Conservation (phyloP, 352 stramenopile species). For the Pythium phragmitis region DNA sequence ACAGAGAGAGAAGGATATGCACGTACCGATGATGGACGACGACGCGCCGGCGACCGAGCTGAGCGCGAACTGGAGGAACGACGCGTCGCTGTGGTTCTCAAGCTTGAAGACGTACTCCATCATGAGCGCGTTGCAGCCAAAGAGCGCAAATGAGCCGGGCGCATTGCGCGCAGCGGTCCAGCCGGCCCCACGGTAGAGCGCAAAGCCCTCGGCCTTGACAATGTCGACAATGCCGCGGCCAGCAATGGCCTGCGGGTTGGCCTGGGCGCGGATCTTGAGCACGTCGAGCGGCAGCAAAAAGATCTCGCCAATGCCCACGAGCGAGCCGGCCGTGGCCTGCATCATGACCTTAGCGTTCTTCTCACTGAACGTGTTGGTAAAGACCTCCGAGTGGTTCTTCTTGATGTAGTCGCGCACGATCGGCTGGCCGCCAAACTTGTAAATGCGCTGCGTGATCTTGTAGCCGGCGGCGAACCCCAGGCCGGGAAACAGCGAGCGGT, state of each 20-base stretch:
- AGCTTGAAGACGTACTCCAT: slow-evolving; percentile 92
- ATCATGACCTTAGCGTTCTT: slow-evolving; percentile 93
- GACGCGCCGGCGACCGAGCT: slow-evolving; percentile 81
- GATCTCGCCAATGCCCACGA: slow-evolving; percentile 96
- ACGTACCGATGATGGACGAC: slow-evolving; percentile 79
- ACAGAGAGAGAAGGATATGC: slow-evolving; percentile 1
- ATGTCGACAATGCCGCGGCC: slow-evolving; percentile 92
- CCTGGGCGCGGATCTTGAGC: slow-evolving; percentile 97
- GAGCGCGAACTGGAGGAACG: slow-evolving; percentile 92
- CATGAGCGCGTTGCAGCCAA: slow-evolving; percentile 88
- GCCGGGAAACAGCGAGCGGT: slow-evolving; percentile 89
- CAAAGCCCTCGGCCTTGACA: slow-evolving; percentile 90
- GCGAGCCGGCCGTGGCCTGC: slow-evolving; percentile 88
- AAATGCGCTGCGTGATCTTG: slow-evolving; percentile 96
- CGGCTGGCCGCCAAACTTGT: slow-evolving; percentile 96
- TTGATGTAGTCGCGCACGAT: slow-evolving; percentile 93
- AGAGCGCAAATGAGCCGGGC: slow-evolving; percentile 94
- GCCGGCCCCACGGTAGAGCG: slow-evolving; percentile 88
- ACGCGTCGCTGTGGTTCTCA: slow-evolving; percentile 88
- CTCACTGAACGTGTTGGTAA: slow-evolving; percentile 89
- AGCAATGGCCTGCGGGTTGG: slow-evolving; percentile 90
- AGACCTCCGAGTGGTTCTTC: slow-evolving; percentile 84
- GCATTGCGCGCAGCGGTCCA: slow-evolving; percentile 94
- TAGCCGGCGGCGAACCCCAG: slow-evolving; percentile 94
- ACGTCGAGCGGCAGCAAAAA: slow-evolving; percentile 94